Conservation (phyloP, 2,329 filamentous ascomycete genomes). For the Neofusicoccum laricinum region DNA sequence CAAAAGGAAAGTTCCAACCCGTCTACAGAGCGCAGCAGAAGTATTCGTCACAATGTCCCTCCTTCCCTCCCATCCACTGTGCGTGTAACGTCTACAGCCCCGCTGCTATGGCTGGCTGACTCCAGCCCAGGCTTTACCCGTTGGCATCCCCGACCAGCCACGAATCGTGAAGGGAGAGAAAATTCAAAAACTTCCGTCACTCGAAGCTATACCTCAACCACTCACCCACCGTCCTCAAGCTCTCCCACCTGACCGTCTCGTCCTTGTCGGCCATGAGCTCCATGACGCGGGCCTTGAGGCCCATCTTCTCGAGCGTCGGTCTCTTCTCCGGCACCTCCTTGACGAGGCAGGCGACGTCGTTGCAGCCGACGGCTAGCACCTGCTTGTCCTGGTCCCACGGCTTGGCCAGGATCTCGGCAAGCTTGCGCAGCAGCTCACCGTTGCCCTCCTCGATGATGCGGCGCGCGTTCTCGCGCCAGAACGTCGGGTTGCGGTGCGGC, state of each 20-base stretch:
- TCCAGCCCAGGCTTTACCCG: background rate
- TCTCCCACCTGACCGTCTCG: constrained; percentile 90
- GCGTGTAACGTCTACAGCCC: background rate
- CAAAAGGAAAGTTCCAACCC: background rate
- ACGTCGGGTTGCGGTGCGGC: constrained; percentile 78
- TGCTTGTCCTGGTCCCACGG: constrained; percentile 80
- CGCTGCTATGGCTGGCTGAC: background rate
- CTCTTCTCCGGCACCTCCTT: constrained; percentile 86
- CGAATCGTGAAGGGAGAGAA: background rate
- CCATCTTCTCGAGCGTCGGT: constrained; percentile 74
- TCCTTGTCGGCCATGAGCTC: constrained; percentile 88
- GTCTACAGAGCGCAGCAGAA: background rate
- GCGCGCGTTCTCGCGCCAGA: constrained; percentile 89
- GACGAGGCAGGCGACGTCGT: constrained; percentile 84
- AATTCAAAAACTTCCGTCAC: background rate
- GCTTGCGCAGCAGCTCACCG: constrained; percentile 71
- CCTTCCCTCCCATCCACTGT: background rate
- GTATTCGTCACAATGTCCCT: background rate
- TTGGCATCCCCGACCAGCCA: background rate
- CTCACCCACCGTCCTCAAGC: constrained; percentile 76
- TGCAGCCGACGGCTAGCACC: constrained; percentile 88
- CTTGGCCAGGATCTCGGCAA: constrained; percentile 82
- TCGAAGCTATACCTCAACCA: constrained; percentile 66
- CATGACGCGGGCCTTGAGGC: constrained; percentile 85
- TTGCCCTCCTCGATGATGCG: constrained; percentile 82